Base-by-base conservation (phyloP, 228 moss, liverwort and hornwort species). In the Sphagnum magellanicum region DNA sequence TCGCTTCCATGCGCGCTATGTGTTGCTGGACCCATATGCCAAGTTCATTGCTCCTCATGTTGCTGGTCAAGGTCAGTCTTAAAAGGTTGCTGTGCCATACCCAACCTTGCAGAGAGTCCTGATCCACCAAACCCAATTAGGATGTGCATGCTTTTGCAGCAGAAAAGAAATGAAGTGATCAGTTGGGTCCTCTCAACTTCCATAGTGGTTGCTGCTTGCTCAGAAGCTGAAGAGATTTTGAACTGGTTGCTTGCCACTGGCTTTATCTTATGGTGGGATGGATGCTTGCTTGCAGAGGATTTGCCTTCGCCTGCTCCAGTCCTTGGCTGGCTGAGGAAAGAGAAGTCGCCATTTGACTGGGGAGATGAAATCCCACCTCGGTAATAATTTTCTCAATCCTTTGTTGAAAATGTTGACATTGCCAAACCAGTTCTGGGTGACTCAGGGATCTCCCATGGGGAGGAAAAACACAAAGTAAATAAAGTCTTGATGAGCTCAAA, bases 21-120 rank as follows among this genome's bases (percentile, higher is more conserved):
- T 95, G 74, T 79, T 95, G 48, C 77, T 92, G 57, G 95, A 95
- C 70, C 95, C 95, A 49, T 92, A 95, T 69, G 95, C 92, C 61
- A 92, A 95, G 72, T 77, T 81, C 49, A 73, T 95, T 73, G 95
- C 95, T 77, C 87, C 90, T 6, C 77, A 85, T 79, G 89, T 90
- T 74, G 71, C 78, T 72, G 92, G 95, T 65, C 95, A 95, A 92
- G 94, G 94, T 95, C 51, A 73, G 75, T 67, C 67, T 71, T 11
- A 48, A 59, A 48, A 49, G 55, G 8, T 55, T 55, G 8, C 55
- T 55, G 8, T 55, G 32, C 0, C 3, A 3, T 32, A 32, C 32
- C 32, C 32, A 32, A 32, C 32, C 32, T 32, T 32, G 32, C 32
- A 32, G 32, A 32, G 32, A 32, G 32, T 32, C 32, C 32, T 32